Evolutionary conservation across 495 filamentous ascomycete genomes (phyloP), one percentile per base, ranked within the genome.

Genomic region (Xylaria acuta): DNA sequence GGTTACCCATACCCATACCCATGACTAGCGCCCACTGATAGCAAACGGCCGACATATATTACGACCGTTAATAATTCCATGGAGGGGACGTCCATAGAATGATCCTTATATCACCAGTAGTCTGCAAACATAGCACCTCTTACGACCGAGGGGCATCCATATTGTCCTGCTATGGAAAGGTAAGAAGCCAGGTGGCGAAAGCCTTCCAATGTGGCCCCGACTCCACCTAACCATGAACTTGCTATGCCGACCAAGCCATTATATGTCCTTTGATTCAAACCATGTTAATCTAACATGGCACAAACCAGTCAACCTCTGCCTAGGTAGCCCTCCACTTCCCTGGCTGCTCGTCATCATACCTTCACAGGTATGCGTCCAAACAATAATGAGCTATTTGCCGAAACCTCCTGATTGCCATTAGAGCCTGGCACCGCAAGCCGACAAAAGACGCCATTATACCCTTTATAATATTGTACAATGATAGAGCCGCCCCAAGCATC

Each of bases 401-500:
- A 72, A 67, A 49, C 75, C 53, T n/a, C 67, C 67, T 40, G 18
- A 54, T 51, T 69, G 67, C 54, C 67, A 64, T 45, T 27, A 38
- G 32, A 70, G 30, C 25, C 56, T 51, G 30, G 54, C 47, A 63
- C 47, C 22, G 43, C 58, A 63, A 64, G 34, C 40, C 16, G 56
- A 70, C 25, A 14, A 51, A 64, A 51, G 71, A 76, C 74, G 74
- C 75, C 73, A 69, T 59, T 58, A 67, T 69, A 69, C 38, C 66
- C 53, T 43, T 69, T 59, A 59, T 69, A 66, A 70, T 74, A 71
- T 74, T 73, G 70, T 75, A 75, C 73, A 75, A 70, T 75, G 70
- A 74, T 65, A 43, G 73, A 77, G 73, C 68, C 45, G 66, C 64
- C 73, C 45, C 64, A 22, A 53, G 77, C 77, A 75, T 77, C 77